Percentiles rank a stretch among this genome's conserved stretches.
Conservation (phyloP, 129 eudicot genomes). For the Chrysanthemum makinoi region DNA sequence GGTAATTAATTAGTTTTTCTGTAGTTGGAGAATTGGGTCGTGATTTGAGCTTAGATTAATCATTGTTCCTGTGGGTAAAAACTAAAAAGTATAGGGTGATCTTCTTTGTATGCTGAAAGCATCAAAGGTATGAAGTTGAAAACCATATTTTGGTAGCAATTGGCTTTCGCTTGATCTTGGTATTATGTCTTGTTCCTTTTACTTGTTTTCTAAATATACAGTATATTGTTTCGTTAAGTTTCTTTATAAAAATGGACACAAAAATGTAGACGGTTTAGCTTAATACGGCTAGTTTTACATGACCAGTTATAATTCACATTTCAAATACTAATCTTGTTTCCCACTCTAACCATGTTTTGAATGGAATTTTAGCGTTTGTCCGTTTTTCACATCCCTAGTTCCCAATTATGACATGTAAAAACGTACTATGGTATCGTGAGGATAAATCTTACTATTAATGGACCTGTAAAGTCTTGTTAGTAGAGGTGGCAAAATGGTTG, state of each 20-base stretch:
- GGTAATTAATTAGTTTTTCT: conserved; percentile 28
- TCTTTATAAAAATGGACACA: too few relatives aligned
- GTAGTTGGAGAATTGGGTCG: conserved; percentile 11
- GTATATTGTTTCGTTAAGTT: background rate
- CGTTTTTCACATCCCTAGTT: too few relatives aligned
- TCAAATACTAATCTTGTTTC: too few relatives aligned
- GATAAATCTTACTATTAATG: background rate
- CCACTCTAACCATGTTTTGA: too few relatives aligned
- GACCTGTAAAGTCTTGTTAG: background rate
- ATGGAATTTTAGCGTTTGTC: too few relatives aligned
- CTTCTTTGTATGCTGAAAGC: conserved; percentile 39
- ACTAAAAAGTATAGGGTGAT: conserved; percentile 22
- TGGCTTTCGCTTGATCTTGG: background rate
- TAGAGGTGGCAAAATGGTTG: too few relatives aligned
- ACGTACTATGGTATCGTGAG: too few relatives aligned
- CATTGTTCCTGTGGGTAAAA: conserved; percentile 20
- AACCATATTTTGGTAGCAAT: conserved; percentile 10
- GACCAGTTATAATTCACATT: too few relatives aligned
- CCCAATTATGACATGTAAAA: too few relatives aligned
- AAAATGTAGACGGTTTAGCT: too few relatives aligned
- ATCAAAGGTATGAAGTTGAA: conserved; percentile 25
- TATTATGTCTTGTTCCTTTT: background rate
- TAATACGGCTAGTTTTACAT: too few relatives aligned
- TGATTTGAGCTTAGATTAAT: conserved; percentile 2
- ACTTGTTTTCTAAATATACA: background rate